Evolutionary conservation across 495 filamentous ascomycete species (phyloP).

Genomic region (Penicillium crystallinum): DNA sequence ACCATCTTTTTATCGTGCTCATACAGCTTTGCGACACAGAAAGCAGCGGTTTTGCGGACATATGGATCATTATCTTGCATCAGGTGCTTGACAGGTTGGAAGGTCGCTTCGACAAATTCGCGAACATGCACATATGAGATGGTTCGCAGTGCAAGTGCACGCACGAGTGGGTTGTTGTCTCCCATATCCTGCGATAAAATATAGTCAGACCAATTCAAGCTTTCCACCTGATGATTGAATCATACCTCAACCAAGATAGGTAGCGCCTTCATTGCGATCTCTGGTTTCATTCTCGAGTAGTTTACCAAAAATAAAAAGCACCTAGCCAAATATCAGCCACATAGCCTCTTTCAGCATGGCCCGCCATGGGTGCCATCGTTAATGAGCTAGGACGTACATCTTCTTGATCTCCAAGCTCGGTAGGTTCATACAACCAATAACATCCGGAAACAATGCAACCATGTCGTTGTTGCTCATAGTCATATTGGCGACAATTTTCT

Average conservation of each 20-base stretch:
- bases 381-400: constrained; percentile 61
- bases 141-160: constrained; percentile 87
- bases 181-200: constrained; percentile 71
- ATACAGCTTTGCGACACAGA: constrained; percentile 95
- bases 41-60: constrained; percentile 94
- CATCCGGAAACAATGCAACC: constrained; percentile 93
- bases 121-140: constrained; percentile 97
- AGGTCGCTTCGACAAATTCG: constrained; percentile 89
- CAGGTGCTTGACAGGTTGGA: constrained; percentile 74
- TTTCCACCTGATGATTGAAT: neutral
- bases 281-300: constrained; percentile 90
- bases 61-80: constrained; percentile 90
- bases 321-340: constrained; percentile 48
- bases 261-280: constrained; percentile 88
- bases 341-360: neutral
- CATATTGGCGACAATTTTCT: constrained; percentile 99
- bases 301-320: constrained; percentile 97
- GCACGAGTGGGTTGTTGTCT: constrained; percentile 86
- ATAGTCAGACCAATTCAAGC: neutral
- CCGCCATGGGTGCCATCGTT: neutral
- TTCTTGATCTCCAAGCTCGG: constrained; percentile 98
- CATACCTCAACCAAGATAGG: constrained; percentile 78
- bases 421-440: constrained; percentile 91
- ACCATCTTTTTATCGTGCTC: constrained; percentile 91
- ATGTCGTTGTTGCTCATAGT: constrained; percentile 99